Conservation (phyloP, 139 green algal genomes). For the Dunaliella sp. region DNA sequence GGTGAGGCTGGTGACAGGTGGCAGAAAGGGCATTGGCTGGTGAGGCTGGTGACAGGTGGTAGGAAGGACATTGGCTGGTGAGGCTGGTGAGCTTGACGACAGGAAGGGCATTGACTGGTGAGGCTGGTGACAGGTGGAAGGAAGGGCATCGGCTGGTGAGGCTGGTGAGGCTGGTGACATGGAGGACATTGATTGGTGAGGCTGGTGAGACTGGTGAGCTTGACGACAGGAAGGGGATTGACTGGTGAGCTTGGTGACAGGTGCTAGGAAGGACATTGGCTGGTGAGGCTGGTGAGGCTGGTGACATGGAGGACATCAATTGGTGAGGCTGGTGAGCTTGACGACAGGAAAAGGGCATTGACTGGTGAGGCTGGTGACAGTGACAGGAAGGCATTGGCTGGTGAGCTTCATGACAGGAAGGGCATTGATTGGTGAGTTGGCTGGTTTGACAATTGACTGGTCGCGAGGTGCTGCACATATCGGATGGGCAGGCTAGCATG, state of each 20-base stretch:
- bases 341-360: neutral
- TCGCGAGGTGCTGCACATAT: no score
- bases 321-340: neutral
- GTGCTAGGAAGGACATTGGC: neutral
- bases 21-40: conserved; percentile 14
- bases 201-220: neutral
- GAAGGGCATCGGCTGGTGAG: neutral
- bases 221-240: neutral
- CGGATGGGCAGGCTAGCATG: no score
- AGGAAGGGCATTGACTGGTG: conserved; percentile 19
- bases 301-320: neutral
- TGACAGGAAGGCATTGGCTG: neutral
- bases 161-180: no score
- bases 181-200: neutral
- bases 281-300: no score
- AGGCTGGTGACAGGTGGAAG: neutral
- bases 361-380: neutral
- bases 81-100: conserved; percentile 2
- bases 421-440: neutral
- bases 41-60: neutral
- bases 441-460: no score
- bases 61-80: conserved; percentile 15
- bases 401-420: neutral
- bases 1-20: neutral
- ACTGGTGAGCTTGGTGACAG: neutral